Evolutionary conservation across 1,139 yeast species (phyloP).

Genomic region (Hyphopichia khmerensis): DNA sequence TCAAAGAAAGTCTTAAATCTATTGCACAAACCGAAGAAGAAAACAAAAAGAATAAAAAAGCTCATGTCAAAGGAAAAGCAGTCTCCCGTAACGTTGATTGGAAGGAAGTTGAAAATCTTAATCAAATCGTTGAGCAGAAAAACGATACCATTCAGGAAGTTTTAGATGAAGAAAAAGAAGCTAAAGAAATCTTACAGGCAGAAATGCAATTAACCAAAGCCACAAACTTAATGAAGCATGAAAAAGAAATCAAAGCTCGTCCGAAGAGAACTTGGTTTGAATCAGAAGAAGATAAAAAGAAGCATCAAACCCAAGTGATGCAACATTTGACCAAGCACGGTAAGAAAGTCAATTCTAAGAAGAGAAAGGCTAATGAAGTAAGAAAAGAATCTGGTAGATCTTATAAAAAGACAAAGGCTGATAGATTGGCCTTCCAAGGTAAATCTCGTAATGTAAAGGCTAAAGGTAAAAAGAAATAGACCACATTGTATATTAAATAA

Average conservation of each 20-base stretch:
- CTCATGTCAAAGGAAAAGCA: constrained; percentile 50
- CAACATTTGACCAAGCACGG: constrained; percentile 48
- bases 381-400: constrained; percentile 48
- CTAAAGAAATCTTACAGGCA: constrained; percentile 80
- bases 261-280: constrained; percentile 99
- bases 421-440: constrained; percentile 43
- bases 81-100: constrained; percentile 87
- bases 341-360: constrained; percentile 50
- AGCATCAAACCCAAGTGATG: constrained; percentile 38
- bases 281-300: constrained; percentile 66
- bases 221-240: constrained; percentile 75
- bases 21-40: constrained; percentile 41
- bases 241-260: constrained; percentile 79
- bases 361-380: constrained; percentile 57
- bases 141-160: constrained; percentile 67
- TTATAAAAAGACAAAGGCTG: constrained; percentile 71
- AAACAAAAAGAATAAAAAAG: constrained; percentile 10
- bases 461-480: constrained; percentile 9
- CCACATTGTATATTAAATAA: not conserved
- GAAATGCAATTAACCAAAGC: constrained; percentile 90
- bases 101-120: constrained; percentile 71
- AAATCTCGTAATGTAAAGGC: constrained; percentile 12
- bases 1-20: constrained; percentile 76
- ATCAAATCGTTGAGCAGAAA: constrained; percentile 59
- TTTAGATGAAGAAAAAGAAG: constrained; percentile 82